phyloP scores from a whole-genome alignment of 2,329 filamentous ascomycete species.

The Aspergillus pseudotamarii region DNA sequence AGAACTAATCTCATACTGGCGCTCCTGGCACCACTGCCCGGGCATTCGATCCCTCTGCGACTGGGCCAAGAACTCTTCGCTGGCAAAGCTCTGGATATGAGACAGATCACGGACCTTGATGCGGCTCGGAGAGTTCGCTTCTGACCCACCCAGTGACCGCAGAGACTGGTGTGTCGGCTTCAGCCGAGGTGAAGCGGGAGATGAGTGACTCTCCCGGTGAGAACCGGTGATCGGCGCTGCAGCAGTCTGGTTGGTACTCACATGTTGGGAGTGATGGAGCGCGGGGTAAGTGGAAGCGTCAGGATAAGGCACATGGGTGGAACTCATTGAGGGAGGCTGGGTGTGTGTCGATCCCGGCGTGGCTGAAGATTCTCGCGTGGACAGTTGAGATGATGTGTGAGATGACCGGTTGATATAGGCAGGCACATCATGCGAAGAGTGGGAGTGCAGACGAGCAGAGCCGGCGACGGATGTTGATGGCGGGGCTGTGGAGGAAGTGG shows the following conservation, averaged over 20 bases:
- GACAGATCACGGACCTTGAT: constrained; percentile 86
- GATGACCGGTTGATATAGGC: constrained; percentile 37
- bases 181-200: constrained; percentile 50
- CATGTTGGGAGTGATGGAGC: constrained; percentile 23
- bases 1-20: constrained; percentile 88
- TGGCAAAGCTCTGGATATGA: constrained; percentile 87
- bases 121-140: constrained; percentile 54
- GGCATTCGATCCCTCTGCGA: constrained; percentile 50
- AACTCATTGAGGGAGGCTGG: constrained; percentile 52
- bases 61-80: constrained; percentile 69
- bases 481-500: constrained; percentile 42
- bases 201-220: constrained; percentile 34
- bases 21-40: constrained; percentile 53
- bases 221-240: constrained; percentile 30
- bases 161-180: constrained; percentile 50
- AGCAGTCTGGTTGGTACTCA: constrained; percentile 29
- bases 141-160: constrained; percentile 46
- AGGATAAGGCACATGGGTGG: constrained; percentile 29
- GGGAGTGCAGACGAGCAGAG: constrained; percentile 36
- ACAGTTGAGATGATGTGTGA: constrained; percentile 27
- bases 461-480: constrained; percentile 34
- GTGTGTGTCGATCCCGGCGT: constrained; percentile 22
- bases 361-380: constrained; percentile 28
- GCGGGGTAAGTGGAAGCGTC: constrained; percentile 18
- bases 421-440: constrained; percentile 36